These are phyloP conservation scores for Mediolabrus comicus DNA, from an alignment of 108 stramenopile species.

Conservation along the genomic window DNA sequence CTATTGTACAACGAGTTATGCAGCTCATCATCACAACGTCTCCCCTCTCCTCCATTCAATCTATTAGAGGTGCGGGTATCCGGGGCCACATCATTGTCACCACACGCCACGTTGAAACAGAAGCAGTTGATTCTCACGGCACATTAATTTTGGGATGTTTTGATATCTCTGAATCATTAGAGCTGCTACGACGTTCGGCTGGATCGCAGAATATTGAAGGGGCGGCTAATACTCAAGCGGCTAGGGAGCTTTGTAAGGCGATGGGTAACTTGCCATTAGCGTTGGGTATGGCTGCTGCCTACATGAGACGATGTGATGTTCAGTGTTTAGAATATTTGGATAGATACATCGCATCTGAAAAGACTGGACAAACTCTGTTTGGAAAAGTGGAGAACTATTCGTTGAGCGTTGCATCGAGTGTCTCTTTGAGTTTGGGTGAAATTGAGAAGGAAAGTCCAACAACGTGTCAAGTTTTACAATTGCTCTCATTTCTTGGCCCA, in stretches of 20 bases:
- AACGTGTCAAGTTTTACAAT: conserved; percentile 42
- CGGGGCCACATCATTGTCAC: conserved; percentile 65
- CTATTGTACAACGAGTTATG: no score
- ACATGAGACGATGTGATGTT: conserved; percentile 72
- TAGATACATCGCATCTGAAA: conserved; percentile 52
- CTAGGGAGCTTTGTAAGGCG: conserved; percentile 21
- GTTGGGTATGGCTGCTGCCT: conserved; percentile 65
- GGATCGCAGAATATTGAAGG: conserved; percentile 31
- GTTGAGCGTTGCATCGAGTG: conserved; percentile 50
- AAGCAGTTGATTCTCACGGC: conserved; percentile 7
- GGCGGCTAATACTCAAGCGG: background rate
- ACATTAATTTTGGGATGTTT: conserved; percentile 56
- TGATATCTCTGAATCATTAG: conserved; percentile 49
- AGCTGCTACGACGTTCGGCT: conserved; percentile 42
- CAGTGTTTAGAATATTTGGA: conserved; percentile 56
- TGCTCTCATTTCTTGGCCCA: conserved; percentile 60
- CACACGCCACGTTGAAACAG: conserved; percentile 49
- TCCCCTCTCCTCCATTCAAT: no score
- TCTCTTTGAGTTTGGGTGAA: conserved; percentile 56
- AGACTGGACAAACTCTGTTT: conserved; percentile 37
- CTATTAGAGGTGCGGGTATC: conserved; percentile 48
- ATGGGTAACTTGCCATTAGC: conserved; percentile 68
- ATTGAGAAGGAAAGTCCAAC: conserved; percentile 48
- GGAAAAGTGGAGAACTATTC: conserved; percentile 50
- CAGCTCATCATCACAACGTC: no score